Base-by-base conservation (phyloP, 805 yeast species). In the Hyphopichia homilentoma region DNA sequence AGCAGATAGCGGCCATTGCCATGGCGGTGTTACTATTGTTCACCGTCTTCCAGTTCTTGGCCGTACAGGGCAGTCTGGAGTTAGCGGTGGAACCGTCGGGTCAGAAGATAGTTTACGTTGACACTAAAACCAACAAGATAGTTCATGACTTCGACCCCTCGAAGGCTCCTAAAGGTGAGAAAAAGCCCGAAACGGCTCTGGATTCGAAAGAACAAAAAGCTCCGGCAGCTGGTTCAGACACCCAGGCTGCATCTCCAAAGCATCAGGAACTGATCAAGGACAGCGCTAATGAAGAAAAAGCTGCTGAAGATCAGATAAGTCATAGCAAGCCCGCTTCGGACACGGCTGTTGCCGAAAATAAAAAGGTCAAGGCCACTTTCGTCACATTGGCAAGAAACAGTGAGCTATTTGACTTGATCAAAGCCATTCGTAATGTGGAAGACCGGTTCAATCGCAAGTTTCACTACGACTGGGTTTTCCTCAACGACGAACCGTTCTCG, bases 381-480 rank as follows among this genome's bases (percentile, higher is more conserved):
- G 85, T 84, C 14, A 71, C 90, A 0, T 66, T 84, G 45, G 93
- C 88, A 7, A 70, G 94, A 62, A 84, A 84, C 56, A 45, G 61
- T 9, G 95, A 84, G 53, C 55, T 84, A 36, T 67, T 71, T 62
- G 69, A 70, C 8, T 59, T 85, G 30, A 59, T 75, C 28, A 73
- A 66, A 17, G 78, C 93, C 8, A 81, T 84, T 41, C 71, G 84
- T 57, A 75, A 80, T 32, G 72, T 89, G 34, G 96, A 89, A 60
- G 96, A 87, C 56, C 70, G 96, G 40, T 89, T 90, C 70, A 89
- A 89, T 68, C 58, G 64, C 16, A 70, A 81, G 32, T 88, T 65
- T 62, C 72, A 83, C 43, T 89, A 89, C 55, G 96, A 93, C 45
- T 89, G 97, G 96, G 90, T 87, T 22, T 89, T 89, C 58, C 68